A percentile compares a stretch with the other conserved stretches of the same genome.
Conservation (phyloP, 345 rosid genomes). For the Syzygium aqueum region DNA sequence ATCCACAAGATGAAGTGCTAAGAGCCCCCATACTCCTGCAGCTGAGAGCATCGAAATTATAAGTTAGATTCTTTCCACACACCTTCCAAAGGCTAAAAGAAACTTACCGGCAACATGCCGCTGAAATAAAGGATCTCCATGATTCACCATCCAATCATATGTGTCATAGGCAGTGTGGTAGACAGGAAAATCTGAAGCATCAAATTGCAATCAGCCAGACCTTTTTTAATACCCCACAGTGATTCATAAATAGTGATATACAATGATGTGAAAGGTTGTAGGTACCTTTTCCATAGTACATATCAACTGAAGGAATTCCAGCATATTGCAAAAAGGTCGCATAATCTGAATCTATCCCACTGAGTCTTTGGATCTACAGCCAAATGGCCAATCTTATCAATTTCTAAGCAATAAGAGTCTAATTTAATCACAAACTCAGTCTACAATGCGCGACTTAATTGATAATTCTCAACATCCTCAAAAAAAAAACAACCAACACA, state of each 20-base stretch:
- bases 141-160: constrained; percentile 64
- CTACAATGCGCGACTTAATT: not conserved
- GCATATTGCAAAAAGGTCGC: constrained; percentile 94
- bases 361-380: constrained; percentile 72
- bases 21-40: constrained; percentile 84
- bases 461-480: not conserved
- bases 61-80: not conserved
- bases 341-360: constrained; percentile 86
- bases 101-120: constrained; percentile 85
- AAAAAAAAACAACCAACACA: not conserved
- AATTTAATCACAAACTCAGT: not conserved
- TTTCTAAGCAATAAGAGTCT: not conserved
- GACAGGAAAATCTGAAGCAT: constrained; percentile 69
- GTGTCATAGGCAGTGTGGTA: constrained; percentile 93
- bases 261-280: not conserved
- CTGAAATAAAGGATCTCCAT: constrained; percentile 71
- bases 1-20: constrained; percentile 72
- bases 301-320: constrained; percentile 80
- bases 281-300: constrained; percentile 87
- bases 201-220: not conserved
- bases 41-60: constrained; percentile 26
- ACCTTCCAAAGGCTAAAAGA: not conserved
- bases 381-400: not conserved
- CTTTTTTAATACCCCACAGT: not conserved
- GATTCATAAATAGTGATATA: not conserved